phyloP scores from a whole-genome alignment of 1,139 yeast species.

The Debaryomyces subglobosus region DNA sequence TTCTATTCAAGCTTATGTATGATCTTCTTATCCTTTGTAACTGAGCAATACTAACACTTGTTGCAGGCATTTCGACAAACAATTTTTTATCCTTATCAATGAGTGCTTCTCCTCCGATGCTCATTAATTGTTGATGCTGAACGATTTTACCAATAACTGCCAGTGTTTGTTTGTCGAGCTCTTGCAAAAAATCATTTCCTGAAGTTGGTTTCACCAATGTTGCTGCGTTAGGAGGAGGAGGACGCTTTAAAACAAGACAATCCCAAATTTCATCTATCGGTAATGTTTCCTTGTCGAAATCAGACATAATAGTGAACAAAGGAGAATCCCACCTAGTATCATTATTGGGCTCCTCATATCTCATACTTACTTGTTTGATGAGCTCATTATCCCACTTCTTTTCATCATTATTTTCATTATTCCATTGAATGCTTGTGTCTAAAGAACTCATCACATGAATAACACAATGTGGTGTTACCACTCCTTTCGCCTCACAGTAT shows the following conservation, averaged over 20 bases:
- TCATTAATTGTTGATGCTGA: constrained; percentile 61
- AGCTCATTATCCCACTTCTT: constrained; percentile 70
- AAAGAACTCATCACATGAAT: constrained; percentile 74
- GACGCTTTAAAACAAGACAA: constrained; percentile 61
- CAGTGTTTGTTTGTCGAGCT: constrained; percentile 74
- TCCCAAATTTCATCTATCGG: constrained; percentile 77
- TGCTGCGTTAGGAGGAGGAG: constrained; percentile 77
- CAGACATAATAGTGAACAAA: constrained; percentile 67
- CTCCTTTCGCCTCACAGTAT: constrained; percentile 88
- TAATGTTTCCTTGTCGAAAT: constrained; percentile 50
- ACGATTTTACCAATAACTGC: constrained; percentile 59
- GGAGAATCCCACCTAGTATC: constrained; percentile 95
- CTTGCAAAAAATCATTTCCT: constrained; percentile 74
- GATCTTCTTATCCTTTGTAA: constrained; percentile 83
- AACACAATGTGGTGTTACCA: constrained; percentile 81
- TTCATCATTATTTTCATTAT: constrained; percentile 25
- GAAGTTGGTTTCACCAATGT: constrained; percentile 74
- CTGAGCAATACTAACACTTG: constrained; percentile 69
- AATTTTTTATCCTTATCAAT: constrained; percentile 40
- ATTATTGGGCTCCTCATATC: constrained; percentile 93
- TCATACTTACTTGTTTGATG: constrained; percentile 69
- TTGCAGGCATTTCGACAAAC: constrained; percentile 64
- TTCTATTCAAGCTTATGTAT: constrained; percentile 75
- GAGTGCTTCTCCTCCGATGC: constrained; percentile 55
- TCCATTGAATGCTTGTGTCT: constrained; percentile 67